A percentile compares a stretch with the other conserved stretches of the same genome.
Evolutionary conservation across 192 early-diverging fungal species (phyloP).

Genomic region (Backusella liffmaniae): DNA sequence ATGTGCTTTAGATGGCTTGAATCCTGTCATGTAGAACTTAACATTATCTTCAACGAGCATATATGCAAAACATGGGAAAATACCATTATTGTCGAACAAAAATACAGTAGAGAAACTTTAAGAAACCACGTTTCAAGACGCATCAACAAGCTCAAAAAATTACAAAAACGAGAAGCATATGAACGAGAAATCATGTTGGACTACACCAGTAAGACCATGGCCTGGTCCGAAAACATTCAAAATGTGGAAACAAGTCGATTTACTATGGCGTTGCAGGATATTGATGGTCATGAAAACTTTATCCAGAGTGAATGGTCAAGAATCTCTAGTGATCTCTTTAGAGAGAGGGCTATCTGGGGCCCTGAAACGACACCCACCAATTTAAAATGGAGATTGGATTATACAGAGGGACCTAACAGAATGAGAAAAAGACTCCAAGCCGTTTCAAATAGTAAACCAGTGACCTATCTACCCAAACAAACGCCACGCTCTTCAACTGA

Average conservation of each 20-base stretch:
- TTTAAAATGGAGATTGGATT: constrained; percentile 55
- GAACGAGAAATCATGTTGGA: constrained; percentile 51
- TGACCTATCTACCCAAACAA: constrained; percentile 43
- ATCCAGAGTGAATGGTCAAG: constrained; percentile 61
- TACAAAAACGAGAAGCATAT: constrained; percentile 37
- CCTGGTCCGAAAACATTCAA: constrained; percentile 57
- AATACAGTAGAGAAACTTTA: constrained; percentile 46
- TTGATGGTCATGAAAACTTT: constrained; percentile 54
- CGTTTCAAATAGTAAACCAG: constrained; percentile 29
- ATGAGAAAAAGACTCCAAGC: constrained; percentile 56
- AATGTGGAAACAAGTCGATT: constrained; percentile 56
- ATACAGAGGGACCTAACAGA: constrained; percentile 52
- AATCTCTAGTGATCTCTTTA: constrained; percentile 47
- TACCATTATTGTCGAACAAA: constrained; percentile 49
- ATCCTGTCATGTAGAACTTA: constrained; percentile 46
- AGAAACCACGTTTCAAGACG: constrained; percentile 46
- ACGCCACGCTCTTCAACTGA: background rate
- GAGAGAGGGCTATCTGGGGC: constrained; percentile 66
- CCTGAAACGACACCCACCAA: constrained; percentile 28
- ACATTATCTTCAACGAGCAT: constrained; percentile 55
- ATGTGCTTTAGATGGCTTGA: constrained; percentile 60
- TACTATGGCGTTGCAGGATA: constrained; percentile 58
- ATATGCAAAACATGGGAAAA: constrained; percentile 59
- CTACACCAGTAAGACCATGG: constrained; percentile 50
- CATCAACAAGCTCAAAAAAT: constrained; percentile 50